Conservation (phyloP, 768 basidiomycete species). For the Mycena haematopus region DNA sequence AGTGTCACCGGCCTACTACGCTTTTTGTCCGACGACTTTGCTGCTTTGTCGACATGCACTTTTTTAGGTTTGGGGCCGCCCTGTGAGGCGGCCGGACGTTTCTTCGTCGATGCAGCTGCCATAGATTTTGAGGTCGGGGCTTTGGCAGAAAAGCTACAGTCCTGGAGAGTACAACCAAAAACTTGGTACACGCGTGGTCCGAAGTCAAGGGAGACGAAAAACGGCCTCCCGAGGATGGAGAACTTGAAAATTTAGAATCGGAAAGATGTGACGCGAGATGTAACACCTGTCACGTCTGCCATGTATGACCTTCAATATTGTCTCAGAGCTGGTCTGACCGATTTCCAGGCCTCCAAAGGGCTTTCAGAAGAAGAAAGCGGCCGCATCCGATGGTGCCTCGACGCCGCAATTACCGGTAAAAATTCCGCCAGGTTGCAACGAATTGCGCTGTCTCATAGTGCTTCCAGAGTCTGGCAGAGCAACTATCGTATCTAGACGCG, state of each 20-base stretch:
- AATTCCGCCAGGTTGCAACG: not conserved
- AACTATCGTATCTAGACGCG: conserved; percentile 72
- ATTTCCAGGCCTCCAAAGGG: conserved; percentile 28
- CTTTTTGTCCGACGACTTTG: conserved; percentile 48
- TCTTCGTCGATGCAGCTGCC: conserved; percentile 51
- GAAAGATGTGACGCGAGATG: conserved; percentile 4
- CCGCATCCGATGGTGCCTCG: conserved; percentile 50
- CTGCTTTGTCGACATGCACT: conserved; percentile 47
- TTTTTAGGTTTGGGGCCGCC: conserved; percentile 61
- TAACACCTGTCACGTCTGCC: not conserved
- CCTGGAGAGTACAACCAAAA: not conserved
- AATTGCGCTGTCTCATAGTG: not conserved
- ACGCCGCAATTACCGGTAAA: conserved; percentile 51
- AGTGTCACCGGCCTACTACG: conserved; percentile 68
- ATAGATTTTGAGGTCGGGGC: conserved; percentile 32
- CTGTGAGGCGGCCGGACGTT: conserved; percentile 55
- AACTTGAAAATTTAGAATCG: conserved; percentile 21
- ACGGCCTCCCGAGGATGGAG: not conserved
- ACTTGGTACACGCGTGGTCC: not conserved
- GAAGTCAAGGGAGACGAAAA: not conserved
- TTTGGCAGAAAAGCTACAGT: not conserved
- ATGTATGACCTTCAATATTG: conserved; percentile 6
- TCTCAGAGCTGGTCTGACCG: conserved; percentile 5
- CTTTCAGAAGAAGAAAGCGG: conserved; percentile 43
- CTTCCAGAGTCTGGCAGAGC: conserved; percentile 71